Base-by-base conservation (phyloP, 2,329 filamentous ascomycete genomes). In the Diaporthe sp. region DNA sequence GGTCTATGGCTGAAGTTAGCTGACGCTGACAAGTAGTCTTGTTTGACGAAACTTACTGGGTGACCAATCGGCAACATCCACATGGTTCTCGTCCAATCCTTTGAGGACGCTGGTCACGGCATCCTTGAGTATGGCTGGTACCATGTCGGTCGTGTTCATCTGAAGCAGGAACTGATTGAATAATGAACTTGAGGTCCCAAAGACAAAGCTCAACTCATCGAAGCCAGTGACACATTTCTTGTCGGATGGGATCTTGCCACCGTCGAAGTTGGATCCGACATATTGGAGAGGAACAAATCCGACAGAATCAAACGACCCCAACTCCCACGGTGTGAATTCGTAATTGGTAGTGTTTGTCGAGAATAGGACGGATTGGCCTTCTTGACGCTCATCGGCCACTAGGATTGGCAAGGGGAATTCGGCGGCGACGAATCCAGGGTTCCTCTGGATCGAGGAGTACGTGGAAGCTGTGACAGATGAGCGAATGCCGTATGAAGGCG, bases 181-280 rank as follows among this genome's bases (percentile, higher is more conserved):
- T 2, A 98, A 87, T 0, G 94, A 93, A 1, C 92, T 94, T 25
- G 93, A 95, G 0, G 95, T 97, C 69, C 95, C 95, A 90, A 97
- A 95, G 32, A 97, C 86, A 80, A 90, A 98, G 9, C 94, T 94
- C 32, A 90, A 89, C 78, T 95, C 95, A 83, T 98, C 96, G 76
- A 95, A 95, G 1, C 96, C 96, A 12, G 88, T 86, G 22, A 97
- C 88, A 80, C 95, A 98, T 61, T 84, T 81, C 53, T 89, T 88
- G 72, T 87, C 81, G 13, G 85, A 80, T 0, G 89, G 84, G 32
- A 97, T 82, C 22, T 72, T 84, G 76, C 92, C 92, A 63, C 84
- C 83, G 76, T 82, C 82, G 75, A 93, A 88, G 74, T 87, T 85
- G 68, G 90, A 90, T 42, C 90, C 92, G 30, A 92, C 85, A 80